Evolutionary conservation across 2,329 filamentous ascomycete species (phyloP), one percentile per base, ranked within the genome.

Genomic region (Aureobasidium musti): DNA sequence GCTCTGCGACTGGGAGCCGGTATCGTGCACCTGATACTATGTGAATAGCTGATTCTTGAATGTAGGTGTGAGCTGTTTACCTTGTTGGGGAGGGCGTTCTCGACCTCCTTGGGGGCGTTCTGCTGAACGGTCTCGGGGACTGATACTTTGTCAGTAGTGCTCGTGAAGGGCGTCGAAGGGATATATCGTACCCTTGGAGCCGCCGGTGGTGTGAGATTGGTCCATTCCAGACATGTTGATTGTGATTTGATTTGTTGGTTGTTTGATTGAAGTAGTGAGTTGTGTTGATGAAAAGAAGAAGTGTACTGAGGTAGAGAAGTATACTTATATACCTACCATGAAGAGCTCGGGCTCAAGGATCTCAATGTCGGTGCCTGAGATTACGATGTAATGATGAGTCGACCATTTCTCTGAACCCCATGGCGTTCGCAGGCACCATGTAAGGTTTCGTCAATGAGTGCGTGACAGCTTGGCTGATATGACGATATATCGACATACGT

Each of bases 191-290:
- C 63, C 63, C 53, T 66, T 49, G 53, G 64, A 66, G 45, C 21
- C 64, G 23, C 64, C 64, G 54, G 37, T 21, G 23, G 64, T 45
- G 64, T 66, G 64, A 50, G 64, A 66, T 28, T 66, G 64, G 45
- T 59, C 43, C 30, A 45, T 66, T 47, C 63, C 63, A 63, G 64
- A 39, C 64, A 66, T 66, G 21, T 13, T 66, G 41, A n/a, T 66
- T 45, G 49, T 50, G n/a, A n/a, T 43, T 41, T 41, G 60, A 7
- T 43, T n/a, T 30, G 35, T 53, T 53, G 11, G 17, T n/a, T 47
- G 35, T 19, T 37, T 52, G 41, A 37, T 47, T 52, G 33, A 50
- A 52, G 33, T 6, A 17, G 17, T 17, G 17, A 39, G 43, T 50
- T 28, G 21, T 63, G 21, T 63, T 28, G 59, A 50, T 37, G 30